Base-by-base conservation (phyloP, 208 protist genomes). In the Wallacemonas collosoma region DNA sequence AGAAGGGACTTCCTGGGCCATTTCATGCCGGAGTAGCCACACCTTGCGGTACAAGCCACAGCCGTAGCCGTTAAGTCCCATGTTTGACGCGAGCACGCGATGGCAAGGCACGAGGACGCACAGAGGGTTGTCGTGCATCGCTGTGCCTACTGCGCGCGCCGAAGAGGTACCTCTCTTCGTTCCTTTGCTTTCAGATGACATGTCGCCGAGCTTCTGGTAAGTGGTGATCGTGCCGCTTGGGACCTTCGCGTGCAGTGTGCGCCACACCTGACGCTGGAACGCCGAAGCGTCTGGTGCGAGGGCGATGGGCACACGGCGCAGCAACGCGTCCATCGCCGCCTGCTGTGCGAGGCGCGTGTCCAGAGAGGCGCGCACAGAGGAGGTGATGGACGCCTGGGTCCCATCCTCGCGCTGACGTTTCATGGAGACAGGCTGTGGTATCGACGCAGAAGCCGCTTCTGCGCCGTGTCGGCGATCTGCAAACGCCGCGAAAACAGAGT, bases 41-140 rank as follows among this genome's bases (percentile, higher is more conserved):
- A 81, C 87, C 72, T 95, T 93, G 55, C 68, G 81, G 56, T 80
- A 82, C 3, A 90, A 73, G 0, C 85, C 86, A 26, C 77, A 68
- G 36, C 83, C 78, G 75, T 90, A 95, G 12, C 90, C 90, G 50
- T 77, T 77, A 53, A 93, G 65, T 4, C 76, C 74, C 39, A 62
- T 39, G 35, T 70, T 84, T 14, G 87, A 77, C 36, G 76, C 77
- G 41, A 95, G 48, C 40, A 95, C 90, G 45, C 90, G 90, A 55
- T 95, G 90, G 68, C 90, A 95, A 4, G 90, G 90, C 35, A 95
- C 71, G 35, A 93, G 70, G 2, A 93, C 54, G 5, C 78, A 79
- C 56, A 89, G 70, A 3, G 86, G 87, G 71, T 95, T 95, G 26
- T 47, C 63, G 4, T 71, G 64, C 85, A 95, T 88, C 8, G 87